These are phyloP conservation scores for Penicillium sp. DNA, from an alignment of 2,329 filamentous ascomycete species.

Conservation along the genomic window DNA sequence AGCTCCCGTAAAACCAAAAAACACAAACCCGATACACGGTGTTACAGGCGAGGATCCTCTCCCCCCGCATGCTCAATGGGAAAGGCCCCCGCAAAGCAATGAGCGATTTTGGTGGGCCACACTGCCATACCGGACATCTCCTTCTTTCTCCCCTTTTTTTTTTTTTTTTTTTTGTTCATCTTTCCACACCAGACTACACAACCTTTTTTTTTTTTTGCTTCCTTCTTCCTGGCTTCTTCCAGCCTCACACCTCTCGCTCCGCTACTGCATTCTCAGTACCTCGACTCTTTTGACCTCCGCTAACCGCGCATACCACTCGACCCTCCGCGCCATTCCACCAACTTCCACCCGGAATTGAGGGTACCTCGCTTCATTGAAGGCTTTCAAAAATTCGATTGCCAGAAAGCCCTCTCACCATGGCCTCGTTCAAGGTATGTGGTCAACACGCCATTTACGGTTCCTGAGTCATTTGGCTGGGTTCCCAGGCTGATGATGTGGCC, in stretches of 20 bases:
- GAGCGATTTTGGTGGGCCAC: constrained; percentile 27
- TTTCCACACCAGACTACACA: background rate
- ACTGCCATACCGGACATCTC: constrained; percentile 19
- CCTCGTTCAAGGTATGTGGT: constrained; percentile 40
- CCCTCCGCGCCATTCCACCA: constrained; percentile 17
- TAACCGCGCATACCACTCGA: constrained; percentile 6
- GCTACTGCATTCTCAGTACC: constrained; percentile 5
- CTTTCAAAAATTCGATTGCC: constrained; percentile 31
- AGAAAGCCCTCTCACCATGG: constrained; percentile 35
- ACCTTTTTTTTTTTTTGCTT: constrained; percentile 11
- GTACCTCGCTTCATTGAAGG: constrained; percentile 15
- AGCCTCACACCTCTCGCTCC: constrained; percentile 5
- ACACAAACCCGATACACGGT: background rate
- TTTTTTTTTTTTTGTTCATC: constrained; percentile 21
- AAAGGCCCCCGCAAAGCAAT: constrained; percentile 27
- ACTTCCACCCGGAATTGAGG: constrained; percentile 21
- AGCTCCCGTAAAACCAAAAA: background rate
- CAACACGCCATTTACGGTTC: constrained; percentile 1
- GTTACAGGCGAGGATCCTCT: constrained; percentile 13
- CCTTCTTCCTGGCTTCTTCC: constrained; percentile 12
- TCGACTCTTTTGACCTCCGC: constrained; percentile 8
- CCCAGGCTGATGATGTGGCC: constrained; percentile 25
- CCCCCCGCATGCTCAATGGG: constrained; percentile 29
- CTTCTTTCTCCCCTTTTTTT: constrained; percentile 24
- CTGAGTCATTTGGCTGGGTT: background rate